phyloP scores from a whole-genome alignment of 352 stramenopile species.

The Pythium aristosporum region DNA sequence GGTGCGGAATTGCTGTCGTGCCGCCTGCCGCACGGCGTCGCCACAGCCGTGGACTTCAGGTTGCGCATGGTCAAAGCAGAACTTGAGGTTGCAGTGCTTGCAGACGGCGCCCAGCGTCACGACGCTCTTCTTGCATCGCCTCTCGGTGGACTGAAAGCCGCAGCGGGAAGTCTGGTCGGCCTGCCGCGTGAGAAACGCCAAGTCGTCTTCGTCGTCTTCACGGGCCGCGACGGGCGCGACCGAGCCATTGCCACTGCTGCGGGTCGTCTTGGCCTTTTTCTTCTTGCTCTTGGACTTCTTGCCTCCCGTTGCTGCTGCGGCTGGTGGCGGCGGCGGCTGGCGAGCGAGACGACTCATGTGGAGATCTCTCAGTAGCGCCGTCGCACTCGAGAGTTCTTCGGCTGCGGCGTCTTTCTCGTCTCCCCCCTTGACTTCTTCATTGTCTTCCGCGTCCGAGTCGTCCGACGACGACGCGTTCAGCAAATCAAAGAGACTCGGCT shows the following conservation, averaged over 20 bases:
- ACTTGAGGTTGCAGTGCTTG: conserved; percentile 84
- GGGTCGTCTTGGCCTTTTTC: conserved; percentile 5
- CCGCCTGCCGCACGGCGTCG: conserved; percentile 57
- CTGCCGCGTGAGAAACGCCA: conserved; percentile 71
- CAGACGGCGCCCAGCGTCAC: conserved; percentile 67
- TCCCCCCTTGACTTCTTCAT: conserved; percentile 9
- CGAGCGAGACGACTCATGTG: conserved; percentile 59
- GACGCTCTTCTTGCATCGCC: conserved; percentile 60
- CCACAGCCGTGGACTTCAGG: conserved; percentile 81
- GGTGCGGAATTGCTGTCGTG: conserved; percentile 48
- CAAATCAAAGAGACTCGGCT: conserved; percentile 40
- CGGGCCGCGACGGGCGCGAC: conserved; percentile 24
- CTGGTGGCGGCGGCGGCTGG: conserved; percentile 30
- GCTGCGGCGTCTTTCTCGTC: neutral
- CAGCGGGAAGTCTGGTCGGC: conserved; percentile 53
- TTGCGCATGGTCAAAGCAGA: conserved; percentile 75
- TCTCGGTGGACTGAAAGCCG: conserved; percentile 38
- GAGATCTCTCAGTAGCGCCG: conserved; percentile 57
- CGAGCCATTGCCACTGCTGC: conserved; percentile 12
- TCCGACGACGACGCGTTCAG: conserved; percentile 25
- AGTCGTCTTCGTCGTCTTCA: conserved; percentile 57
- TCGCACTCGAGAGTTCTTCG: conserved; percentile 28
- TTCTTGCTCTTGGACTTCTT: conserved; percentile 53
- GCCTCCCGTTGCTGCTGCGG: conserved; percentile 5
- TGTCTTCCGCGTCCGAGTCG: conserved; percentile 10